These are phyloP conservation scores for Starmerella scarabaei DNA, from an alignment of 805 yeast species.

Conservation along the genomic window DNA sequence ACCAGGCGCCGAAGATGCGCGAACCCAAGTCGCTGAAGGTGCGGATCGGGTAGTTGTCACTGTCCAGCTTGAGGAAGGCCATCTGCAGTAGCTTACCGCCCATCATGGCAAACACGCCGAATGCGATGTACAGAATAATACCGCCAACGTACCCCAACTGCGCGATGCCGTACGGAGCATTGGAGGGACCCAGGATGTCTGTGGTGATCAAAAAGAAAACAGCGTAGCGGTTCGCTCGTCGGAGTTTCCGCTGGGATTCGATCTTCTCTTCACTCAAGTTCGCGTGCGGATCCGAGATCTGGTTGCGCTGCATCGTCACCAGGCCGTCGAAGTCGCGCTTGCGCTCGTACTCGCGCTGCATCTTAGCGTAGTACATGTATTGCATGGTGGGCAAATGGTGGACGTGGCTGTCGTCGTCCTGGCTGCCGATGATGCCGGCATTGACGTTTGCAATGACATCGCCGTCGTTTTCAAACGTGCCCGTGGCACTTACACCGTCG, in stretches of 20 bases:
- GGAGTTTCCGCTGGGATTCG: slow-evolving; percentile 16
- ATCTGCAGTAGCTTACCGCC: slow-evolving; percentile 32
- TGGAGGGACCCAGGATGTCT: slow-evolving; percentile 37
- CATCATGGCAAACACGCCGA: slow-evolving; percentile 34
- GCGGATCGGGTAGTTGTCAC: slow-evolving; percentile 33
- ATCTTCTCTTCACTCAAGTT: slow-evolving; percentile 17
- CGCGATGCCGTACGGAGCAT: slow-evolving; percentile 36
- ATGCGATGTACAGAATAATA: slow-evolving; percentile 30
- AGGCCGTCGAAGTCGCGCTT: slow-evolving; percentile 16
- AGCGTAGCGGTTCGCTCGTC: slow-evolving; percentile 13
- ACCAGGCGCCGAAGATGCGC: slow-evolving; percentile 29
- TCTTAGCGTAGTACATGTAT: slow-evolving; percentile 17
- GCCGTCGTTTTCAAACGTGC: slow-evolving; percentile 11
- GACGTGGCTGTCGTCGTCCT: slow-evolving; percentile 15
- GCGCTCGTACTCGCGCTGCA: slow-evolving; percentile 20
- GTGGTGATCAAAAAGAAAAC: slow-evolving; percentile 39
- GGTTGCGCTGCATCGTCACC: slow-evolving; percentile 9
- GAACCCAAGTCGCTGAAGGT: slow-evolving; percentile 34
- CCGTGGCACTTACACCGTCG: slow-evolving; percentile 1
- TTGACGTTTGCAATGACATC: slow-evolving; percentile 8
- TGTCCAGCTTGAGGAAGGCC: slow-evolving; percentile 30
- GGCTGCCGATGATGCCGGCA: slow-evolving; percentile 11
- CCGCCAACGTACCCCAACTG: slow-evolving; percentile 38
- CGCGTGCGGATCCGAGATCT: slow-evolving; percentile 17
- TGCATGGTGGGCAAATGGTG: slow-evolving; percentile 16